These are phyloP conservation scores for Apiotrichum gamsii DNA, from an alignment of 1,284 basidiomycete genomes.

Conservation along the genomic window DNA sequence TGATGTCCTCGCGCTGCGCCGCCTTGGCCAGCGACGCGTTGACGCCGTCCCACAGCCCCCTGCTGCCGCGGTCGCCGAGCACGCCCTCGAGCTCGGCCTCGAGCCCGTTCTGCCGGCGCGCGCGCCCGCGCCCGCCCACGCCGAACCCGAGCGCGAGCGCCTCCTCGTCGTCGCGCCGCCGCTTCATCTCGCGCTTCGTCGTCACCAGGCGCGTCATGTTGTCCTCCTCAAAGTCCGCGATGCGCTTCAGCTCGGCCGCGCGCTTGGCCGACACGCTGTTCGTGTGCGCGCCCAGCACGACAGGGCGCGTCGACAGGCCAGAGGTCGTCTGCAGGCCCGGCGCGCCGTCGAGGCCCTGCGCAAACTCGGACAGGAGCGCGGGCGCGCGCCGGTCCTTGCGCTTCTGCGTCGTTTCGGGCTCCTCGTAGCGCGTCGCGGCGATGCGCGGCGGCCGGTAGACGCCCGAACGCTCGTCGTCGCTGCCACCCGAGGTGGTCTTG, in stretches of 20 bases:
- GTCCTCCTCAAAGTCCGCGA: slow-evolving; percentile 90
- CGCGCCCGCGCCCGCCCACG: slow-evolving; percentile 50
- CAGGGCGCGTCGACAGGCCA: slow-evolving; percentile 55
- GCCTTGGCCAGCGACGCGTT: slow-evolving; percentile 43
- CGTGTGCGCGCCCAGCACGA: slow-evolving; percentile 49
- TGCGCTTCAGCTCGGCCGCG: slow-evolving; percentile 62
- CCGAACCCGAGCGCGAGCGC: slow-evolving; percentile 76
- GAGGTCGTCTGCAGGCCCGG: slow-evolving; percentile 68
- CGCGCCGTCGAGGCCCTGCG: slow-evolving; percentile 53
- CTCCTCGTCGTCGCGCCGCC: slow-evolving; percentile 78
- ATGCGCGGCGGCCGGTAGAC: slow-evolving; percentile 89
- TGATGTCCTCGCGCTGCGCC: slow-evolving; percentile 59
- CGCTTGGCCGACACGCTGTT: slow-evolving; percentile 45
- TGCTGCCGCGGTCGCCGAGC: slow-evolving; percentile 53
- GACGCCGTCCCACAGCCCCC: slow-evolving; percentile 52
- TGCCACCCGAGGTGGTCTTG: slow-evolving; percentile 23
- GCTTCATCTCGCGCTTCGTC: slow-evolving; percentile 79
- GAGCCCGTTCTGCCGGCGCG: slow-evolving; percentile 63
- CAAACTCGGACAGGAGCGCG: slow-evolving; percentile 58
- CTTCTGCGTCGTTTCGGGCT: slow-evolving; percentile 36
- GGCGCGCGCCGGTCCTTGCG: slow-evolving; percentile 62
- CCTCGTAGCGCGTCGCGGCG: slow-evolving; percentile 84
- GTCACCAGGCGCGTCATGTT: slow-evolving; percentile 89
- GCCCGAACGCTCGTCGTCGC: slow-evolving; percentile 46
- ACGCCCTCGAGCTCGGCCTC: slow-evolving; percentile 81